Evolutionary conservation across 2,329 filamentous ascomycete genomes (phyloP).

Genomic region (Penicillium sp.): DNA sequence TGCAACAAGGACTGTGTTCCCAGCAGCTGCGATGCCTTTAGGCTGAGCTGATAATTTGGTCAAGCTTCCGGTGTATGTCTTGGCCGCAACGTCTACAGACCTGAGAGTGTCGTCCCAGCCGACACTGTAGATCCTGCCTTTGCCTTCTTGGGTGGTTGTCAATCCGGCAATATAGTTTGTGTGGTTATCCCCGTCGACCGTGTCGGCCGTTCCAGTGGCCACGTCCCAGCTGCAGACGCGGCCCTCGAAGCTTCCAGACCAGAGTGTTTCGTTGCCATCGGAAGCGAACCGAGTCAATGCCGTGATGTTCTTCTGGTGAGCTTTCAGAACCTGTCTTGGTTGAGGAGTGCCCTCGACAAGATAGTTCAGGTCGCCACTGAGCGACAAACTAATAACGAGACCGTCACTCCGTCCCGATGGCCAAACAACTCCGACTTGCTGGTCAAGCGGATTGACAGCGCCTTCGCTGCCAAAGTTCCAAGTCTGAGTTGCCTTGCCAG

Average conservation of each 20-base stretch:
- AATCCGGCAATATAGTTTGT: slow-evolving; percentile 83
- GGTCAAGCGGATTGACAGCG: slow-evolving; percentile 67
- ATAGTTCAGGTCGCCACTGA: slow-evolving; percentile 88
- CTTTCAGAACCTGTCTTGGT: slow-evolving; percentile 70
- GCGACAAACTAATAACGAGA: slow-evolving; percentile 82
- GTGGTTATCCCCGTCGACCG: slow-evolving; percentile 75
- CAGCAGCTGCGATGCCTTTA: slow-evolving; percentile 62
- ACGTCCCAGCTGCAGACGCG: slow-evolving; percentile 81
- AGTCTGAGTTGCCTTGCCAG: slow-evolving; percentile 69
- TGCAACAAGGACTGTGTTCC: slow-evolving; percentile 54
- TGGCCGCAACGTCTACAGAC: slow-evolving; percentile 68
- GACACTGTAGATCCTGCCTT: slow-evolving; percentile 70
- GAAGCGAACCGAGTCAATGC: slow-evolving; percentile 60
- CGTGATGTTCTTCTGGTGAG: slow-evolving; percentile 89
- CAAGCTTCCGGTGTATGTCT: slow-evolving; percentile 68
- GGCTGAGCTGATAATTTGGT: slow-evolving; percentile 74
- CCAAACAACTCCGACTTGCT: slow-evolving; percentile 94
- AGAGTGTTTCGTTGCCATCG: slow-evolving; percentile 58
- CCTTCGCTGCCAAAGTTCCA: slow-evolving; percentile 82
- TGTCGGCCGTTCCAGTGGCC: slow-evolving; percentile 61
- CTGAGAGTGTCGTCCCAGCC: slow-evolving; percentile 93
- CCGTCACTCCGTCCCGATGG: slow-evolving; percentile 77
- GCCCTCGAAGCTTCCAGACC: slow-evolving; percentile 90
- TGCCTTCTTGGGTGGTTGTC: slow-evolving; percentile 49
- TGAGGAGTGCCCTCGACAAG: slow-evolving; percentile 66